Conservation (phyloP, 164 flowering plant genomes). For the Nelumbo lutea region DNA sequence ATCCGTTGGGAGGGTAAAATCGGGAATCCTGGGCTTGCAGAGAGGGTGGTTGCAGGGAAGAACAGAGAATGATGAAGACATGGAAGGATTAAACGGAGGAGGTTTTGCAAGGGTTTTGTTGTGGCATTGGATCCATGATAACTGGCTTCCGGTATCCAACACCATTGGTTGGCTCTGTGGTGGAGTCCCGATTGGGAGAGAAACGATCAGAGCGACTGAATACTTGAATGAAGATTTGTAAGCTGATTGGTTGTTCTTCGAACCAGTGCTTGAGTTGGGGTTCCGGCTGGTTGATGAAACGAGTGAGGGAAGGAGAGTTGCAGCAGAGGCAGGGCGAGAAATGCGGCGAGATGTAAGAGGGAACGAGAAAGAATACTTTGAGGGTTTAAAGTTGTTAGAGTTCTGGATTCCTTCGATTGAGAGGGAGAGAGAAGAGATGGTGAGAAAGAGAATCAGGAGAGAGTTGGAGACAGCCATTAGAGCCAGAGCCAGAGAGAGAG, state of each 20-base stretch:
- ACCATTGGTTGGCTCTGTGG: conserved; percentile 73
- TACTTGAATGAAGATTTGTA: conserved; percentile 45
- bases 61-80: conserved; percentile 68
- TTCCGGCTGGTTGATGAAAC: conserved; percentile 4
- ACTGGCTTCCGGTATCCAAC: conserved; percentile 78
- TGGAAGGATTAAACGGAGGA: conserved; percentile 56
- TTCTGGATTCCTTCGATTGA: conserved; percentile 7
- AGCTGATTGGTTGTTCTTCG: neutral
- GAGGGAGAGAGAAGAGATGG: conserved; percentile 11
- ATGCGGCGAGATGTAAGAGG: conserved; percentile 14
- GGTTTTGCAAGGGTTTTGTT: conserved; percentile 19
- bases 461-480: conserved; percentile 15
- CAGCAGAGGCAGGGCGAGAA: conserved; percentile 3
- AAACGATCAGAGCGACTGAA: conserved; percentile 55
- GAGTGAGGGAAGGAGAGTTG: conserved; percentile 5
- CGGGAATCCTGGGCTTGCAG: conserved; percentile 67
- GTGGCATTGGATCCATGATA: conserved; percentile 77
- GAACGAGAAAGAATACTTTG: conserved; percentile 18
- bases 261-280: neutral
- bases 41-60: conserved; percentile 64
- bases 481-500: no score
- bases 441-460: conserved; percentile 2
- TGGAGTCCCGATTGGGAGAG: conserved; percentile 75
- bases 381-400: conserved; percentile 4
- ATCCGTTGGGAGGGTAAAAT: conserved; percentile 66